Conservation (phyloP, 768 basidiomycete species). For the Termitomyces sp. region DNA sequence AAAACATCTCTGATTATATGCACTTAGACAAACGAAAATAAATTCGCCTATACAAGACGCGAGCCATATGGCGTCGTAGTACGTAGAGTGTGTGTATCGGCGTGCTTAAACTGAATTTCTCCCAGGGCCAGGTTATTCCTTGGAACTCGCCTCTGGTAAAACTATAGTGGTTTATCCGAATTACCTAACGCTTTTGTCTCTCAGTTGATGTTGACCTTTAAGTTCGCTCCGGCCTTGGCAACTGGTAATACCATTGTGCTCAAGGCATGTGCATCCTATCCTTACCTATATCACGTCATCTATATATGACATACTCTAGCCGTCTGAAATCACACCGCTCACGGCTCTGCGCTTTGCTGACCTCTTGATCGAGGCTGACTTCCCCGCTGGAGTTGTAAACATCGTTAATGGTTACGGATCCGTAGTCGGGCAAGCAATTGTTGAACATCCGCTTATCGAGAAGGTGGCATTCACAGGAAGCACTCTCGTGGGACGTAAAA, state of each 20-base stretch:
- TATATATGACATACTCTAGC: slow-evolving; percentile 25
- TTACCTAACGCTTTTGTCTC: background rate
- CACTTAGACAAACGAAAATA: too few species aligned
- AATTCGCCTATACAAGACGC: too few species aligned
- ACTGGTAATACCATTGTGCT: slow-evolving; percentile 38
- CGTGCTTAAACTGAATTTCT: slow-evolving; percentile 28
- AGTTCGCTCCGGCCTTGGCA: slow-evolving; percentile 25
- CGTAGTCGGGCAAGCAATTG: slow-evolving; percentile 59
- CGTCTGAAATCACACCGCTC: slow-evolving; percentile 62
- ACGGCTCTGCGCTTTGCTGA: slow-evolving; percentile 46
- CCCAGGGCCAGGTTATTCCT: slow-evolving; percentile 45
- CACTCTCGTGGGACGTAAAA: slow-evolving; percentile 70
- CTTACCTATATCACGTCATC: background rate
- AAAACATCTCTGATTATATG: too few species aligned
- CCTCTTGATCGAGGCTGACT: slow-evolving; percentile 59
- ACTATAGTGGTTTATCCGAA: background rate
- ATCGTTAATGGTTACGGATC: slow-evolving; percentile 53
- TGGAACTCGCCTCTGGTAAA: slow-evolving; percentile 41
- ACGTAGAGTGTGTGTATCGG: background rate
- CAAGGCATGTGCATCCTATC: background rate
- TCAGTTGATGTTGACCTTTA: slow-evolving; percentile 23
- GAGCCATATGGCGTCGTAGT: too few species aligned
- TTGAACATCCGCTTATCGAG: slow-evolving; percentile 49
- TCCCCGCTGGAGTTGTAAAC: slow-evolving; percentile 70
- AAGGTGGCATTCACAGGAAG: slow-evolving; percentile 85